A percentile compares a stretch with the other conserved stretches of the same genome.
phyloP scores from a whole-genome alignment of 768 basidiomycete genomes.

The Phylloporus sp. region DNA sequence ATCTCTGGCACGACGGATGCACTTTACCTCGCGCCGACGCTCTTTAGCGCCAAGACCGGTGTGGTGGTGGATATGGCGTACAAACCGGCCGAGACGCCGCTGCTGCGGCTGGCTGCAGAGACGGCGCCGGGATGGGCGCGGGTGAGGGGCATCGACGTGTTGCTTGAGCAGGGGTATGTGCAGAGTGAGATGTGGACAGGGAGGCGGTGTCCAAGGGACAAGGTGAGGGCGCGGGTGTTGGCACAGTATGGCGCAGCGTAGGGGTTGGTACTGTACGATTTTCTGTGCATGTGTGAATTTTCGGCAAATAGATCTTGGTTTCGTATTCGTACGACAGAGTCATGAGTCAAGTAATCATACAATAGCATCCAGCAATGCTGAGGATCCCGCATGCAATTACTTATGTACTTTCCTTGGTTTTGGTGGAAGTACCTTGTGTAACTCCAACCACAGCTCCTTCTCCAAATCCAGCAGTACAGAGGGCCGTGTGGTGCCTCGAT shows the following conservation, averaged over 20 bases:
- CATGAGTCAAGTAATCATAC: too few relatives aligned
- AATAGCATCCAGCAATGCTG: too few relatives aligned
- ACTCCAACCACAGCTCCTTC: too few relatives aligned
- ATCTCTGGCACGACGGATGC: conserved; percentile 14
- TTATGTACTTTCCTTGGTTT: too few relatives aligned
- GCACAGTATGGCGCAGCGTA: conserved; percentile 35
- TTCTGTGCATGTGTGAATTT: too few relatives aligned
- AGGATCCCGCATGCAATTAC: too few relatives aligned
- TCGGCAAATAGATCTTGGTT: too few relatives aligned
- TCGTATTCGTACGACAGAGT: too few relatives aligned
- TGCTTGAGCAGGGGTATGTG: conserved; percentile 83
- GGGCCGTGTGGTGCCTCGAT: too few relatives aligned
- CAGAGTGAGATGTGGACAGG: conserved; percentile 86
- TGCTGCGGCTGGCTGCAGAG: conserved; percentile 62
- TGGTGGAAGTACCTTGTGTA: too few relatives aligned
- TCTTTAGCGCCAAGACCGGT: conserved; percentile 61
- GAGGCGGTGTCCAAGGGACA: conserved; percentile 47
- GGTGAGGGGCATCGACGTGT: conserved; percentile 77
- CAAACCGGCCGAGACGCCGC: conserved; percentile 78
- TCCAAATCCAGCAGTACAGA: too few relatives aligned
- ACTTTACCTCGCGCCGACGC: conserved; percentile 47
- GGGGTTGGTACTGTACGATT: background rate
- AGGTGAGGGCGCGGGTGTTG: conserved; percentile 47
- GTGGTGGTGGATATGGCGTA: conserved; percentile 94
- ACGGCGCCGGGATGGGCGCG: conserved; percentile 52